Evolutionary conservation across 768 basidiomycete genomes (phyloP), one percentile per base, ranked within the genome.

Genomic region (Dentipellis sp.): DNA sequence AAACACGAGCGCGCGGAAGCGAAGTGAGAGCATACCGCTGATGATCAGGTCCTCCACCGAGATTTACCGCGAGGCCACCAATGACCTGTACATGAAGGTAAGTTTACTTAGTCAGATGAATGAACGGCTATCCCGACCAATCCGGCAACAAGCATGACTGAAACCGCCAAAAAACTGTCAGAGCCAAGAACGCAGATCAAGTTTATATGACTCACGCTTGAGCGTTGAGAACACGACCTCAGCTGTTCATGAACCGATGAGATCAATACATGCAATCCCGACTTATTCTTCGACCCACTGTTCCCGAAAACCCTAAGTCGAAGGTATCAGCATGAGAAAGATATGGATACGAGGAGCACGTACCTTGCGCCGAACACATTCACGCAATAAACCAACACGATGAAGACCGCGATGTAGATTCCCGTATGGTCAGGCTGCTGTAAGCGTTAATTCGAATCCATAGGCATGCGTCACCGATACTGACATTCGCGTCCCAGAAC

Each of bases 101-200:
- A 36, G 34, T 22, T 38, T 16, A 16, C 29, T 21, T 22, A 21
- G 47, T 36, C 7, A 10, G 16, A 10, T 9, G 10, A 50, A 29
- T 29, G 29, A 29, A 22, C 38, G 1, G 35, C 1, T n/a, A n/a
- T n/a, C 42, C 56, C n/a, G 16, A 57, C 60, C 35, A 59, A 40
- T n/a, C 60, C 60, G 40, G 54, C 50, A 23, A 61, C 60, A 34
- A 61, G 60, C 56, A 61, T 61, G 22, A 61, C 60, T 61, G 19
- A 29, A 29, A 21, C 6, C 17, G 7, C n/a, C n/a, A 17, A 22
- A 36, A 46, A 36, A 40, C 7, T n/a, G 22, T 56, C 36, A 61
- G 56, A 21, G 6, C 19, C 23, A 53, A 17, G 21, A 11, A 36
- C 21, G 35, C 21, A 4, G n/a, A 45, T 23, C 5, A 29, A 29